These are phyloP conservation scores for Aspergillus conjunctus DNA, from an alignment of 495 filamentous ascomycete species.

Conservation along the genomic window DNA sequence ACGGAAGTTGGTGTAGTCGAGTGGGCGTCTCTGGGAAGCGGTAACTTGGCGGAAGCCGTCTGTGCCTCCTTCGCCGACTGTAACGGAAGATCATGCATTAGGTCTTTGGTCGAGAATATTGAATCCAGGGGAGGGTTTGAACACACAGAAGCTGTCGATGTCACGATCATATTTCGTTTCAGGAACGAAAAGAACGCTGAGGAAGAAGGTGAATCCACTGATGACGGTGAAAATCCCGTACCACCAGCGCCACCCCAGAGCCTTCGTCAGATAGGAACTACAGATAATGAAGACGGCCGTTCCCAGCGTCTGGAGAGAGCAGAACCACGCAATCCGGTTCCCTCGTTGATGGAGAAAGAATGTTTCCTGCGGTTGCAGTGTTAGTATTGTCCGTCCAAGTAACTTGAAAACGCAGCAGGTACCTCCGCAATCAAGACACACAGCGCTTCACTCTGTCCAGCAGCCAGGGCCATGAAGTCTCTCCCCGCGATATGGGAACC, in stretches of 20 bases:
- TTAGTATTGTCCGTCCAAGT: too few species aligned
- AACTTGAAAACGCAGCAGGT: too few species aligned
- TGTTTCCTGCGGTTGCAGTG: too few species aligned
- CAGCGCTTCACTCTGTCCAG: constrained; percentile 29
- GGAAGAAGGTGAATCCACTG: constrained; percentile 19
- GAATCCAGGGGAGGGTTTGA: background rate
- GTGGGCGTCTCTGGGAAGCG: too few species aligned
- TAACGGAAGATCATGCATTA: too few species aligned
- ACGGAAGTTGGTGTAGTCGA: constrained; percentile 8
- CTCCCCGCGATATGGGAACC: constrained; percentile 22
- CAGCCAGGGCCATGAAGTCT: constrained; percentile 29
- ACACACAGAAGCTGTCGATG: constrained; percentile 7
- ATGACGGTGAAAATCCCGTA: constrained; percentile 28
- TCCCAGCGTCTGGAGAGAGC: constrained; percentile 24
- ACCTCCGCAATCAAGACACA: constrained; percentile 24
- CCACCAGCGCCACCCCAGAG: constrained; percentile 31
- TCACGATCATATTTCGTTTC: constrained; percentile 24
- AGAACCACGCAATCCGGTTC: constrained; percentile 27
- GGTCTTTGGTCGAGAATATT: too few species aligned
- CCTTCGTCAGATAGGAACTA: constrained; percentile 24
- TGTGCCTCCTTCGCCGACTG: too few species aligned
- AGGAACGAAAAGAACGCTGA: constrained; percentile 19
- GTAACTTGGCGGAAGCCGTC: too few species aligned
- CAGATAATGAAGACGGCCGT: constrained; percentile 23
- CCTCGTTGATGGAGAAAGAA: constrained; percentile 29